A percentile compares a stretch with the other conserved stretches of the same genome.
Conservation (phyloP, 495 filamentous ascomycete genomes). For the Lepraria neglecta region DNA sequence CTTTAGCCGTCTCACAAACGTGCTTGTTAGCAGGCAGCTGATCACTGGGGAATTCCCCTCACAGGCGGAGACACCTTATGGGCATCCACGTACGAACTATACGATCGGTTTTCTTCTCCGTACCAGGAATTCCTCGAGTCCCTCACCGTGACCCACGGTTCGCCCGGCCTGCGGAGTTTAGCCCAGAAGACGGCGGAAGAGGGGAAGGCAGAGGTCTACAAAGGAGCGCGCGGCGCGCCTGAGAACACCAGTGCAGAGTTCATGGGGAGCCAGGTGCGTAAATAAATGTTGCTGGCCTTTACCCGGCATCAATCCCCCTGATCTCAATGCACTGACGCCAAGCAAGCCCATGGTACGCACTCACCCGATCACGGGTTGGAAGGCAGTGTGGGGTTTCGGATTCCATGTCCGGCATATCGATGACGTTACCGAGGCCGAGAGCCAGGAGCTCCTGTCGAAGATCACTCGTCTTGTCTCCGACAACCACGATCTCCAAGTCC, state of each 20-base stretch:
- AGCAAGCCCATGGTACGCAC: constrained; percentile 74
- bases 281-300: no score
- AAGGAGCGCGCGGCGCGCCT: constrained; percentile 54
- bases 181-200: constrained; percentile 49
- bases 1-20: not conserved
- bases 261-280: not conserved
- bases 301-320: not conserved
- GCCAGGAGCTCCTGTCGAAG: constrained; percentile 48
- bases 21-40: constrained; percentile 35
- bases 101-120: constrained; percentile 62
- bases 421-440: constrained; percentile 53
- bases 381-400: constrained; percentile 61
- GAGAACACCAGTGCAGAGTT: constrained; percentile 55
- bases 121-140: constrained; percentile 63
- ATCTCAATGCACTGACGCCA: constrained; percentile 44
- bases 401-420: constrained; percentile 58
- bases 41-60: no score
- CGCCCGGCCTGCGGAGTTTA: constrained; percentile 51
- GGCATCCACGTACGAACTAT: constrained; percentile 74
- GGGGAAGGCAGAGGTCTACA: constrained; percentile 48
- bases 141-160: constrained; percentile 59
- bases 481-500: constrained; percentile 60
- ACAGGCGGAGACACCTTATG: constrained; percentile 53
- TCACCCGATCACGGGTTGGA: constrained; percentile 78
- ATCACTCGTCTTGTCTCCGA: constrained; percentile 51